Percentiles rank a stretch among this genome's conserved stretches.
Conservation (phyloP, 371 early-diverging fungal species). For the Synchytrium microbalum region DNA sequence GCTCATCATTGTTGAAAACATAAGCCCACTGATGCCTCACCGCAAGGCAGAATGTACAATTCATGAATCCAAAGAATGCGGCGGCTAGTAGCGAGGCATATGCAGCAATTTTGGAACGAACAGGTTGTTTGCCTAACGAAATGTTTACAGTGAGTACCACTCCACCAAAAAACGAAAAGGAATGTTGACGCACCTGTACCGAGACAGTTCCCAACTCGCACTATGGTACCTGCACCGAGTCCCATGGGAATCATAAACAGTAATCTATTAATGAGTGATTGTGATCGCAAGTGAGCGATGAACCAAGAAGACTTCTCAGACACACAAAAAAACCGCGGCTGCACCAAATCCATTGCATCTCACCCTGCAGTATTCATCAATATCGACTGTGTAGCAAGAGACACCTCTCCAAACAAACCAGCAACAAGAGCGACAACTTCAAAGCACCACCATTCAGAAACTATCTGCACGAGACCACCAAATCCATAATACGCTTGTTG, state of each 20-base stretch:
- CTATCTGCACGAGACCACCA: constrained; percentile 52
- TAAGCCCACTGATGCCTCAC: constrained; percentile 23
- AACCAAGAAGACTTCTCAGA: neutral
- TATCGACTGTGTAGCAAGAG: constrained; percentile 81
- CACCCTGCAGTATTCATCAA: constrained; percentile 57
- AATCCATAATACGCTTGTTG: constrained; percentile 66
- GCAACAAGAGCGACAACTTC: constrained; percentile 73
- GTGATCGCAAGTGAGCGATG: too few relatives aligned
- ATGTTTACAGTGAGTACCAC: too few relatives aligned
- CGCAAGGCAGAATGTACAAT: constrained; percentile 15
- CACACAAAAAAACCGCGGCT: neutral
- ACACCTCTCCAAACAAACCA: constrained; percentile 55
- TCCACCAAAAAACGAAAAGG: too few relatives aligned
- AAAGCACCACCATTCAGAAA: constrained; percentile 42
- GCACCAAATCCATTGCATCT: constrained; percentile 54
- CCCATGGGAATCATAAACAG: constrained; percentile 12
- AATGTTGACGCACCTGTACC: too few relatives aligned
- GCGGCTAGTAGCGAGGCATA: constrained; percentile 9
- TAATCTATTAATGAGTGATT: constrained; percentile 3
- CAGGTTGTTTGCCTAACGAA: constrained; percentile 8
- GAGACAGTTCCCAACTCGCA: constrained; percentile 44
- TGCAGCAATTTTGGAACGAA: constrained; percentile 8
- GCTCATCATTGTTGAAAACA: constrained; percentile 39
- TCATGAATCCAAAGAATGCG: constrained; percentile 10
- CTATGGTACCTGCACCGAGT: constrained; percentile 57